Conservation (phyloP, 345 rosid genomes). For the Kandelia obovata region DNA sequence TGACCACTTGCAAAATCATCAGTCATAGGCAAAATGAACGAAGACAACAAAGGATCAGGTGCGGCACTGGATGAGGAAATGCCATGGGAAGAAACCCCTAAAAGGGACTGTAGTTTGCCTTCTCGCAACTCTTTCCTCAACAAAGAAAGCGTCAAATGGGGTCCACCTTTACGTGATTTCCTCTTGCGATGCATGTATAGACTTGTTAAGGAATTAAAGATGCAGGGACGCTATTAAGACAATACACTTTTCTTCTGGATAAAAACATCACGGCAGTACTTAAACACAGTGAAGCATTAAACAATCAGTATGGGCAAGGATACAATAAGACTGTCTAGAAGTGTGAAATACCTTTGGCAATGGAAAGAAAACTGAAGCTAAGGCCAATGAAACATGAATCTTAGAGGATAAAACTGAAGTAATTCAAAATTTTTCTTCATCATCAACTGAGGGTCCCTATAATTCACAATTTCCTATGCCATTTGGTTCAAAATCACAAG, state of each 20-base stretch:
- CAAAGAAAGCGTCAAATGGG: conserved; percentile 67
- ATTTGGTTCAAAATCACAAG: too few species aligned
- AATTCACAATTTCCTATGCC: too few species aligned
- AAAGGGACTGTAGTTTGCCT: conserved; percentile 76
- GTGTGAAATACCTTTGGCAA: too few species aligned
- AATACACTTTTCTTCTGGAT: too few species aligned
- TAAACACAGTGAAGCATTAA: not conserved
- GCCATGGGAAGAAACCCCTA: conserved; percentile 63
- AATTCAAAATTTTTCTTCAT: too few species aligned
- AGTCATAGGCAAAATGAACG: conserved; percentile 73
- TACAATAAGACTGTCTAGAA: too few species aligned
- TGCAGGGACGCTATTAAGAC: not conserved
- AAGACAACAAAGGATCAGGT: conserved; percentile 83
- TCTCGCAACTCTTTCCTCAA: conserved; percentile 83
- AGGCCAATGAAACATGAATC: too few species aligned
- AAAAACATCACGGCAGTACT: too few species aligned
- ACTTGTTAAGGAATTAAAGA: conserved; percentile 53
- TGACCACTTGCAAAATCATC: conserved; percentile 46
- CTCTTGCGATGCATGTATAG: conserved; percentile 79
- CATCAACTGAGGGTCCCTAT: too few species aligned
- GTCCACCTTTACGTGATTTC: conserved; percentile 79
- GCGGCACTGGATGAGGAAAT: conserved; percentile 64
- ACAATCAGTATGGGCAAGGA: not conserved
- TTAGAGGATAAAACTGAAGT: too few species aligned
- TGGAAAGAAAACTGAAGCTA: too few species aligned